Evolutionary conservation across 208 protist species (phyloP).

Genomic region (Acanthamoeba castellanii): DNA sequence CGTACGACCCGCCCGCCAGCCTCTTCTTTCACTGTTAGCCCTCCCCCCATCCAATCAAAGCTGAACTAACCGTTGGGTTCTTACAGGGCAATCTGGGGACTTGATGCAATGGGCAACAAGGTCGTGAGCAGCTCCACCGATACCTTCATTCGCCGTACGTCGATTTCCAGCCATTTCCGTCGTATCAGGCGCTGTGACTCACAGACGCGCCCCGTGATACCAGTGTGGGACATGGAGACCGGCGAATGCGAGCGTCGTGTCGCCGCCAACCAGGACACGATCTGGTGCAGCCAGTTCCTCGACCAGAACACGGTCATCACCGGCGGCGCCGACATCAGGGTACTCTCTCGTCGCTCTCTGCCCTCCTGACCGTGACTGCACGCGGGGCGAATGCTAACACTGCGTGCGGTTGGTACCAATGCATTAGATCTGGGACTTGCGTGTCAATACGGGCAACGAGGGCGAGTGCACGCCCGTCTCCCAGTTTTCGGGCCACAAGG

Average conservation of each 20-base stretch:
- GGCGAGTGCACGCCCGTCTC: background rate
- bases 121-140: constrained; percentile 69
- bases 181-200: background rate
- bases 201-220: background rate
- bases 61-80: background rate
- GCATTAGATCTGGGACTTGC: constrained; percentile 35
- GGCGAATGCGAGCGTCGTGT: background rate
- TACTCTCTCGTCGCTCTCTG: background rate
- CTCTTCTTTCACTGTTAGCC: background rate
- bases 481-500: constrained; percentile 64
- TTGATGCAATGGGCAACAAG: background rate
- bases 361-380: no score
- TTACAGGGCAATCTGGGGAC: constrained; percentile 58
- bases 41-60: no score
- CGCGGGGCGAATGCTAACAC: background rate
- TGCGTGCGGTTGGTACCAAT: background rate
- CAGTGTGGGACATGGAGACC: constrained; percentile 74
- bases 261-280: constrained; percentile 54
- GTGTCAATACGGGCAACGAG: background rate
- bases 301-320: constrained; percentile 63
- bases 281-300: constrained; percentile 72
- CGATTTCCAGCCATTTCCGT: background rate
- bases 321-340: constrained; percentile 62
- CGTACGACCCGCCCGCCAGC: background rate
- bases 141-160: constrained; percentile 69